These are phyloP conservation scores for Colletotrichum karsti DNA, from an alignment of 2,329 filamentous ascomycete genomes.

Conservation along the genomic window DNA sequence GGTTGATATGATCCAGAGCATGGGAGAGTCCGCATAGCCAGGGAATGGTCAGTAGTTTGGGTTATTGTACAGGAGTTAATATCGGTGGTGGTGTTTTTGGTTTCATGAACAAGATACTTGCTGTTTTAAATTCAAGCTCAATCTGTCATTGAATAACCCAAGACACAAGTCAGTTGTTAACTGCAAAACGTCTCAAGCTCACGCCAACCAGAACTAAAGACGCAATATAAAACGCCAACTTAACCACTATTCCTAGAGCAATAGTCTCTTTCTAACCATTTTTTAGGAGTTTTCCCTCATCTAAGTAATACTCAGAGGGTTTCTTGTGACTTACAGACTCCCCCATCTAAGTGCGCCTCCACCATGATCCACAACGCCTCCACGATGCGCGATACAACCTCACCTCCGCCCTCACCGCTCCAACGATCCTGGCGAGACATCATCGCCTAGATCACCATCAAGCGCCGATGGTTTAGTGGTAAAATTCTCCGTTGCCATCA, in stretches of 20 bases:
- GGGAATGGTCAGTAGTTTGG: not conserved
- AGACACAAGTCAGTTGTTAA: no score
- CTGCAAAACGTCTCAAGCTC: no score
- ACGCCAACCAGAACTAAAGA: no score
- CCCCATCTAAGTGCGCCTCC: not conserved
- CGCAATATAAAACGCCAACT: no score
- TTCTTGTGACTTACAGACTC: no score
- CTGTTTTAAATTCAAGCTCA: no score
- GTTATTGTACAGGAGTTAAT: not conserved
- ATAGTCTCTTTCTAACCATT: no score
- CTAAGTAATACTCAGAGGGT: no score
- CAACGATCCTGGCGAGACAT: not conserved
- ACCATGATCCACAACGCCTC: not conserved
- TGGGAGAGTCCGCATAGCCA: conserved; percentile 18
- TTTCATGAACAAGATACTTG: no score
- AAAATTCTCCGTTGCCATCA: conserved; percentile 12
- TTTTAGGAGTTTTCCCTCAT: no score
- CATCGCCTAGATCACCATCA: not conserved
- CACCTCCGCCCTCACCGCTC: accelerated
- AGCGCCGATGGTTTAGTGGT: conserved; percentile 14
- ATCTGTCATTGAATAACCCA: no score
- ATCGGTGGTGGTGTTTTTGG: not conserved
- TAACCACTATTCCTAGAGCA: no score
- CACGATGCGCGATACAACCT: not conserved
- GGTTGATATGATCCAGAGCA: conserved; percentile 24